Evolutionary conservation across 305 asterid genomes (phyloP).

Genomic region (Fraxinus xanthoxyloides): DNA sequence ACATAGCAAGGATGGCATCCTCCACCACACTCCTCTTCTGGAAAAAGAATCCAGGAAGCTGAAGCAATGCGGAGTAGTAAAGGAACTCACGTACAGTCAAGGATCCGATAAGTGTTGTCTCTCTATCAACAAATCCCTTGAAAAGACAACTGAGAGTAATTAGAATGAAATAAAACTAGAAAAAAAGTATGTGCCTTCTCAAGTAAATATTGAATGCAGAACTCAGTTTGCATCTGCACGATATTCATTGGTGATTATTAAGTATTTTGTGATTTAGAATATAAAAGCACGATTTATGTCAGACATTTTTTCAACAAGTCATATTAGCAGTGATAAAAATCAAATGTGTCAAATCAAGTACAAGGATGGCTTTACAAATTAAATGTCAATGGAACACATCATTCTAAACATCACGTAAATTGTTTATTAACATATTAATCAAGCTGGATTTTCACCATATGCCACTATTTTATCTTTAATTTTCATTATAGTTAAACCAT

Average conservation of each 20-base stretch:
- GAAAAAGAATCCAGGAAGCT: conserved; percentile 77
- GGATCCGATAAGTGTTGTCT: conserved; percentile 83
- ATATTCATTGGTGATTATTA: neutral
- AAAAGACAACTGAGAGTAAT: conserved; percentile 12
- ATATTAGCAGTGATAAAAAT: neutral
- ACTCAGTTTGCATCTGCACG: conserved; percentile 5
- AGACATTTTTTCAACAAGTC: neutral
- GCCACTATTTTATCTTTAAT: neutral
- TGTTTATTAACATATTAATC: neutral
- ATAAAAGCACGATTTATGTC: conserved; percentile 7
- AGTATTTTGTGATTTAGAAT: conserved; percentile 3
- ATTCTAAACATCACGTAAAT: neutral
- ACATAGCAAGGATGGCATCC: conserved; percentile 92
- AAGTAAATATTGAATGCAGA: neutral
- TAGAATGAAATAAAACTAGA: neutral
- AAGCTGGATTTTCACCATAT: neutral
- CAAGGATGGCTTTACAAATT: neutral
- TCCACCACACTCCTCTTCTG: conserved; percentile 78
- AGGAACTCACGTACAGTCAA: conserved; percentile 96
- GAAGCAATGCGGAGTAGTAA: conserved; percentile 85
- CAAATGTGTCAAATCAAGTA: neutral
- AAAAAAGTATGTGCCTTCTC: neutral
- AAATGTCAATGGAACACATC: neutral
- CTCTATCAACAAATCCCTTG: conserved; percentile 93
- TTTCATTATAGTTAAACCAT: neutral